Percentiles rank a stretch among this genome's conserved stretches.
These are phyloP conservation scores for Cenchrus americanus DNA, from an alignment of 176 grass and related monocot genomes.

Conservation along the genomic window DNA sequence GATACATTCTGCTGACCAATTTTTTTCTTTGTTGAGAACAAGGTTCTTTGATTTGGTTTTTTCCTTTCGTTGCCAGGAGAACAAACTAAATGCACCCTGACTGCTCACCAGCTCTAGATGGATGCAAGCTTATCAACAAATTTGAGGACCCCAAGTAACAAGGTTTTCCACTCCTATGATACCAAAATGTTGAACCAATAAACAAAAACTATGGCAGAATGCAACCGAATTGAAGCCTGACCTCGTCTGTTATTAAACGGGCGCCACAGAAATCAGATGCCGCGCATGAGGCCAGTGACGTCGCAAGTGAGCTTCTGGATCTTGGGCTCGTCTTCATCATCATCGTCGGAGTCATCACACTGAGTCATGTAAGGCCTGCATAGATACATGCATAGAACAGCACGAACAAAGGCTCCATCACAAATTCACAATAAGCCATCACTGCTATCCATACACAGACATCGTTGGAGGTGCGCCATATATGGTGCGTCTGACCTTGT, in stretches of 20 bases:
- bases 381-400: background rate
- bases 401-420: background rate
- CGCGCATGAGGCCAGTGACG: background rate
- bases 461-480: background rate
- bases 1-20: too few relatives aligned
- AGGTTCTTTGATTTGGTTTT: too few relatives aligned
- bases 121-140: too few relatives aligned
- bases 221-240: background rate
- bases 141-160: too few relatives aligned
- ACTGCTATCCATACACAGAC: background rate
- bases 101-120: too few relatives aligned
- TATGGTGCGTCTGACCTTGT: too few relatives aligned
- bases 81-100: too few relatives aligned
- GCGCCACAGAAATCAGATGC: background rate
- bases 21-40: too few relatives aligned
- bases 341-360: background rate
- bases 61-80: too few relatives aligned
- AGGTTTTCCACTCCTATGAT: too few relatives aligned
- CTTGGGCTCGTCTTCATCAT: background rate
- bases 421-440: background rate
- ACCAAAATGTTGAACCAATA: too few relatives aligned
- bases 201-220: background rate
- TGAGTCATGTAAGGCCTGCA: conserved; percentile 19
- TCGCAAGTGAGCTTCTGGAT: conserved; percentile 22
- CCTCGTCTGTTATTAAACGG: background rate